phyloP scores from a whole-genome alignment of 352 stramenopile species.

The Phytophthora fragariae region DNA sequence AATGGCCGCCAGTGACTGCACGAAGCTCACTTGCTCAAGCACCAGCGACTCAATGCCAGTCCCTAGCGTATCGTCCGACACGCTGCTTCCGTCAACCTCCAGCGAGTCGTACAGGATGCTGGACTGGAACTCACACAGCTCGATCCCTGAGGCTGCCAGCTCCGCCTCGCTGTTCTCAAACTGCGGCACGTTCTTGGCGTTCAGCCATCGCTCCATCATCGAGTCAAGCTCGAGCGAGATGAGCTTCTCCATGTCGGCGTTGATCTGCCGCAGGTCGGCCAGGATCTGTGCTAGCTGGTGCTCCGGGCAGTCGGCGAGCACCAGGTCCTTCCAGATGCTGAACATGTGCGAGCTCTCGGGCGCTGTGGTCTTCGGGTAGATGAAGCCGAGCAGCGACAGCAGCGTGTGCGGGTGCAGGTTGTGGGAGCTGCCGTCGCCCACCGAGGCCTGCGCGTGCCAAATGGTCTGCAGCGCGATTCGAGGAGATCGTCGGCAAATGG shows the following conservation, averaged over 20 bases:
- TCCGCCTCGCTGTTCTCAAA: conserved; percentile 64
- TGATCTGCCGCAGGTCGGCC: conserved; percentile 44
- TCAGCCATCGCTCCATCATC: conserved; percentile 68
- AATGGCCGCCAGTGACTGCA: conserved; percentile 75
- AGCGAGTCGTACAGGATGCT: conserved; percentile 78
- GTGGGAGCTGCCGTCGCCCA: conserved; percentile 53
- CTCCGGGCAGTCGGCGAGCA: conserved; percentile 66
- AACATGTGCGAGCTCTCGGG: conserved; percentile 36
- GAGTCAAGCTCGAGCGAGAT: conserved; percentile 59
- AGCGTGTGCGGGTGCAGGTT: conserved; percentile 71
- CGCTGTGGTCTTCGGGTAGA: conserved; percentile 58
- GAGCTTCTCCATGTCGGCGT: conserved; percentile 47
- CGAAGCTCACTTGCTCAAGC: conserved; percentile 78
- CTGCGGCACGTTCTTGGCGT: conserved; percentile 52
- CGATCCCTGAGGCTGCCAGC: conserved; percentile 49
- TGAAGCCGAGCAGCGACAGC: conserved; percentile 63
- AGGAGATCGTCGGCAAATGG: conserved; percentile 73
- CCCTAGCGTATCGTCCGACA: conserved; percentile 16
- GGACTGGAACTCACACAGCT: conserved; percentile 77
- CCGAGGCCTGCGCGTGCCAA: conserved; percentile 78
- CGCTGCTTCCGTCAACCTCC: conserved; percentile 31
- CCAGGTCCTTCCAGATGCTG: conserved; percentile 67
- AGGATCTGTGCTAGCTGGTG: conserved; percentile 65
- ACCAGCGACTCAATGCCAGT: conserved; percentile 65
- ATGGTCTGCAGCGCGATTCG: conserved; percentile 83